phyloP scores from a whole-genome alignment of 2,329 filamentous ascomycete genomes.

The Cladosporium sphaerospermum region DNA sequence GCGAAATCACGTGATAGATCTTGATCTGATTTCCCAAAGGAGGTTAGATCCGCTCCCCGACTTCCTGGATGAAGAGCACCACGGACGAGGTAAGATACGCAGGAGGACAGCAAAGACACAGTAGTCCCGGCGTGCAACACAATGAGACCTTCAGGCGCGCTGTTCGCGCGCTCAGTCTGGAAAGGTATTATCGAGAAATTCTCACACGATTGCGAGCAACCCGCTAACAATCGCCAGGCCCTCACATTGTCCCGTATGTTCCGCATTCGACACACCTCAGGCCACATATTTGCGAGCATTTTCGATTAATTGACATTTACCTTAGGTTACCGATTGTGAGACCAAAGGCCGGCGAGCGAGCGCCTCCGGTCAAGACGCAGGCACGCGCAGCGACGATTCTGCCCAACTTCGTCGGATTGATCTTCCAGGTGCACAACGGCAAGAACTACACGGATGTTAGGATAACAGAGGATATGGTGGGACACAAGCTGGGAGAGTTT shows the following conservation, averaged over 20 bases:
- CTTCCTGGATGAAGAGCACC: too few relatives aligned
- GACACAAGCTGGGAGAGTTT: slow-evolving; percentile 91
- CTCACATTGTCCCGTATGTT: slow-evolving; percentile 64
- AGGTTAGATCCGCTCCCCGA: background rate
- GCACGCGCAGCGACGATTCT: slow-evolving; percentile 84
- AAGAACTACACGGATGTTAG: slow-evolving; percentile 76
- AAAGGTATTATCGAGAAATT: slow-evolving; percentile 57
- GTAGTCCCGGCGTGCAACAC: slow-evolving; percentile 11
- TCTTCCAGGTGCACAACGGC: slow-evolving; percentile 88
- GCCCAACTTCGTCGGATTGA: slow-evolving; percentile 83
- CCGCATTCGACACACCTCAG: too few relatives aligned
- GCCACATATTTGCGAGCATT: background rate
- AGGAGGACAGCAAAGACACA: background rate
- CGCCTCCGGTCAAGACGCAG: slow-evolving; percentile 74
- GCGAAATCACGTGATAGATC: slow-evolving; percentile 1
- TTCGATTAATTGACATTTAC: slow-evolving; percentile 5
- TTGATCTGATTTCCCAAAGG: background rate
- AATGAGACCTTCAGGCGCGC: slow-evolving; percentile 26
- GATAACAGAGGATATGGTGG: slow-evolving; percentile 94
- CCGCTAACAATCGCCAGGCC: slow-evolving; percentile 43
- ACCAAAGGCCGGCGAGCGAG: slow-evolving; percentile 55
- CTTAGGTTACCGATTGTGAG: slow-evolving; percentile 56
- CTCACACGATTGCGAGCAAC: background rate
- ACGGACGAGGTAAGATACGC: background rate
- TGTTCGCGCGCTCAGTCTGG: slow-evolving; percentile 69